These are phyloP conservation scores for Tribonema minus DNA, from an alignment of 108 stramenopile genomes.

Conservation along the genomic window DNA sequence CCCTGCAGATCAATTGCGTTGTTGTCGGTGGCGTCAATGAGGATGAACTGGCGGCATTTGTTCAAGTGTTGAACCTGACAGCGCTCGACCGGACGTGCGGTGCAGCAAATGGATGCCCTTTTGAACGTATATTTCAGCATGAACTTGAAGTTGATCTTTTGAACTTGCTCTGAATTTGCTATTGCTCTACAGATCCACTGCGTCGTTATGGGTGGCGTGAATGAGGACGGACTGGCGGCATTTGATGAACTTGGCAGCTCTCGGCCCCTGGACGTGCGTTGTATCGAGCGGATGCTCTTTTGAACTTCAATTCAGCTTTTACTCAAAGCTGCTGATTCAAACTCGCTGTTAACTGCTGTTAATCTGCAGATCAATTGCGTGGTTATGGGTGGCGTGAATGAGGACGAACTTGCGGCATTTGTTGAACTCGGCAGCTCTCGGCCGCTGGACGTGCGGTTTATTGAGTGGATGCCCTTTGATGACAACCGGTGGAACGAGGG, in stretches of 20 bases:
- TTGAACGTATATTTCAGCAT: too few species aligned
- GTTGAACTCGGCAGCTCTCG: constrained; percentile 59
- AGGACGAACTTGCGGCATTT: constrained; percentile 82
- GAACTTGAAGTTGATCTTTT: too few species aligned
- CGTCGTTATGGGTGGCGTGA: constrained; percentile 81
- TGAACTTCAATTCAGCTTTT: too few species aligned
- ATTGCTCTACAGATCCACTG: constrained; percentile 92
- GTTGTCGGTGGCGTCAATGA: constrained; percentile 81
- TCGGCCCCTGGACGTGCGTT: constrained; percentile 76
- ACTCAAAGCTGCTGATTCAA: too few species aligned
- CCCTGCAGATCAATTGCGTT: constrained; percentile 92
- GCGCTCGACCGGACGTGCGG: constrained; percentile 78
- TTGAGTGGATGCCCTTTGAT: constrained; percentile 99
- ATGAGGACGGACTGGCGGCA: constrained; percentile 78
- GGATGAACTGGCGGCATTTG: constrained; percentile 81
- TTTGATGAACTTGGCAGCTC: constrained; percentile 68
- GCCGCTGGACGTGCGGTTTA: constrained; percentile 84
- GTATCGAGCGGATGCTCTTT: constrained; percentile 99
- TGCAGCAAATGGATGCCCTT: constrained; percentile 99
- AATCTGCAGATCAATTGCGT: constrained; percentile 88
- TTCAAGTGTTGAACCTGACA: constrained; percentile 55
- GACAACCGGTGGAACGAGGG: constrained; percentile 80
- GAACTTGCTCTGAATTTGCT: too few species aligned
- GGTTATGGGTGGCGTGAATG: constrained; percentile 79
- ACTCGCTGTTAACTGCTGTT: background rate